Conservation (phyloP, 805 yeast species). For the Candida ulmi region DNA sequence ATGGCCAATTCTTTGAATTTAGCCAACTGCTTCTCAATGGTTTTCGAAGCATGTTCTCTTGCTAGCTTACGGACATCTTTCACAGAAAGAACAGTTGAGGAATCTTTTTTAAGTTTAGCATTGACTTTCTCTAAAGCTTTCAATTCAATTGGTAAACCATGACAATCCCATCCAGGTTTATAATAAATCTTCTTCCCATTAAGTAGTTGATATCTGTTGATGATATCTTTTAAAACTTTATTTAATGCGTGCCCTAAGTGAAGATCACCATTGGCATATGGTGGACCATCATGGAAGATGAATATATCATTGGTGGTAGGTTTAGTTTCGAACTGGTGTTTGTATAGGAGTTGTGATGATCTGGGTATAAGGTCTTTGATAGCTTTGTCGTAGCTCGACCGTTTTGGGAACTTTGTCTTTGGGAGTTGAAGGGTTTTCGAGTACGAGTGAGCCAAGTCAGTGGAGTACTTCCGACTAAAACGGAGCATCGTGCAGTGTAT, state of each 20-base stretch:
- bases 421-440: slow-evolving; percentile 44
- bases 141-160: slow-evolving; percentile 93
- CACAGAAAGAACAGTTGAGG: slow-evolving; percentile 32
- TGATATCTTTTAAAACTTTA: slow-evolving; percentile 82
- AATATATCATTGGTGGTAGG: slow-evolving; percentile 38
- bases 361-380: slow-evolving; percentile 40
- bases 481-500: not conserved
- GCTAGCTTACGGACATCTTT: slow-evolving; percentile 65
- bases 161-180: slow-evolving; percentile 98
- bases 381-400: slow-evolving; percentile 44
- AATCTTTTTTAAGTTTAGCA: slow-evolving; percentile 27
- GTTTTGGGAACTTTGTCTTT: slow-evolving; percentile 56
- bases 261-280: slow-evolving; percentile 92
- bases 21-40: slow-evolving; percentile 57
- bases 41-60: slow-evolving; percentile 56
- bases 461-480: slow-evolving; percentile 1
- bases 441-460: slow-evolving; percentile 19
- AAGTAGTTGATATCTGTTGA: slow-evolving; percentile 63
- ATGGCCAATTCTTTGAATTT: slow-evolving; percentile 71
- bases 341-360: slow-evolving; percentile 56
- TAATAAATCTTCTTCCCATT: slow-evolving; percentile 61
- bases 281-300: slow-evolving; percentile 94
- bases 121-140: slow-evolving; percentile 58
- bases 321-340: slow-evolving; percentile 44
- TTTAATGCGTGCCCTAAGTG: slow-evolving; percentile 92